Conservation (phyloP, 2,329 filamentous ascomycete species). For the Metarhizium brunneum region DNA sequence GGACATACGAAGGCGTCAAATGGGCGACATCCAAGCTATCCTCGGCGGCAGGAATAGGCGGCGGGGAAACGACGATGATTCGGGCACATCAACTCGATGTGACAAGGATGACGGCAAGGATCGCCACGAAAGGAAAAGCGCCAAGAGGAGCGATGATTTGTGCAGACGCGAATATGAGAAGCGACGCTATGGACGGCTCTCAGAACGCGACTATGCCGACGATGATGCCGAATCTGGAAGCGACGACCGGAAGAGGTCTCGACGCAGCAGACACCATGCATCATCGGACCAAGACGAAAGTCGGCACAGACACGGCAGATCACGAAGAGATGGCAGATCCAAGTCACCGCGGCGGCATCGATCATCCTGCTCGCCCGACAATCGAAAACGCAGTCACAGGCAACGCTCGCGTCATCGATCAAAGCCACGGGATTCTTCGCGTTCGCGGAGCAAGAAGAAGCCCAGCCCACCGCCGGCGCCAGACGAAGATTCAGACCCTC, state of each 20-base stretch:
- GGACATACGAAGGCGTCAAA: conserved; percentile 48
- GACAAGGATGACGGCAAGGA: conserved; percentile 14
- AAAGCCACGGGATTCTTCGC: neutral
- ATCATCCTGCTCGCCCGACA: conserved; percentile 23
- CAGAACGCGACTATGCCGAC: conserved; percentile 11
- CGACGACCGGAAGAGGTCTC: conserved; percentile 1
- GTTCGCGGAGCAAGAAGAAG: neutral
- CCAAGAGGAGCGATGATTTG: neutral
- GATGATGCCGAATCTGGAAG: conserved; percentile 2
- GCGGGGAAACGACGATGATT: conserved; percentile 4
- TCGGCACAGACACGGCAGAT: conserved; percentile 6
- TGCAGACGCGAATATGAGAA: neutral
- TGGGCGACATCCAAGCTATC: conserved; percentile 52
- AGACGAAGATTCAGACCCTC: conserved; percentile 51
- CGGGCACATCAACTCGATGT: neutral
- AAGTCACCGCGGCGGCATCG: conserved; percentile 16
- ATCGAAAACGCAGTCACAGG: conserved; percentile 21
- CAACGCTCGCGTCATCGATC: conserved; percentile 18
- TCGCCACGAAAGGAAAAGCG: neutral
- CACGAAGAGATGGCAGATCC: conserved; percentile 10
- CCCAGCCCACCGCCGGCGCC: neutral
- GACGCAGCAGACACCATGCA: neutral
- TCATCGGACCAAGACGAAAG: conserved; percentile 1
- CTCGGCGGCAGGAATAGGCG: conserved; percentile 34
- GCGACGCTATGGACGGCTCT: conserved; percentile 16